Conservation (phyloP, 176 grass and related monocot genomes). For the Lolium perenne region DNA sequence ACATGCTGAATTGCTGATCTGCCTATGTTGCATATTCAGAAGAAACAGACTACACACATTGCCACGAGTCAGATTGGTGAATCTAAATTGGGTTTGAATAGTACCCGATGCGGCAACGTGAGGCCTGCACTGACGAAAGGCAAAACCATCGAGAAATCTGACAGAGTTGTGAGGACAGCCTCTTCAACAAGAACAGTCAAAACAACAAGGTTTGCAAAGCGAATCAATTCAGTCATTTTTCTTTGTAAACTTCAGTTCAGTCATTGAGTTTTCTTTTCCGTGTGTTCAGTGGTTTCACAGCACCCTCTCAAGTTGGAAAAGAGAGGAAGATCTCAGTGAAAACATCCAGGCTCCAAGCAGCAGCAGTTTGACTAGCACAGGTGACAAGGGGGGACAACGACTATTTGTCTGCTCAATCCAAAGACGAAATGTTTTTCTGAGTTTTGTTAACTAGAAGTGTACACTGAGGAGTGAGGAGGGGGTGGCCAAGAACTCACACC, state of each 20-base stretch:
- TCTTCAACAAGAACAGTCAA: constrained; percentile 40
- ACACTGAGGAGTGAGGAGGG: background rate
- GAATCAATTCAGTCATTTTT: background rate
- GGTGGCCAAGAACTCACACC: background rate
- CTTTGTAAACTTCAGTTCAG: too few species aligned
- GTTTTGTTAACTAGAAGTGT: constrained; percentile 7
- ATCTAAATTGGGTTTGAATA: constrained; percentile 34
- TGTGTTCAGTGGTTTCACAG: constrained; percentile 19
- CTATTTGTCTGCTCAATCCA: constrained; percentile 53
- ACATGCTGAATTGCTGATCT: constrained; percentile 40
- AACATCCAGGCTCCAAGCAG: constrained; percentile 22
- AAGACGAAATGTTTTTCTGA: background rate
- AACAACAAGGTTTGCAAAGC: constrained; percentile 39
- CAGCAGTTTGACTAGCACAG: constrained; percentile 16
- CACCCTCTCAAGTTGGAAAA: constrained; percentile 17
- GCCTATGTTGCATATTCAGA: constrained; percentile 38
- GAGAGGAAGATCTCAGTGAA: constrained; percentile 40
- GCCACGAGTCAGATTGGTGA: constrained; percentile 11
- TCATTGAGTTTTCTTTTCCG: background rate
- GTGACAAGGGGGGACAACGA: constrained; percentile 2
- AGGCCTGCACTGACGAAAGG: constrained; percentile 30
- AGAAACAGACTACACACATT: constrained; percentile 28
- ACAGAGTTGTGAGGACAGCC: background rate
- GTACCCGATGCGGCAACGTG: background rate
- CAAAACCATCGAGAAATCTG: constrained; percentile 16